Evolutionary conservation across 768 basidiomycete genomes (phyloP).

Genomic region (Pisolithus tinctorius): DNA sequence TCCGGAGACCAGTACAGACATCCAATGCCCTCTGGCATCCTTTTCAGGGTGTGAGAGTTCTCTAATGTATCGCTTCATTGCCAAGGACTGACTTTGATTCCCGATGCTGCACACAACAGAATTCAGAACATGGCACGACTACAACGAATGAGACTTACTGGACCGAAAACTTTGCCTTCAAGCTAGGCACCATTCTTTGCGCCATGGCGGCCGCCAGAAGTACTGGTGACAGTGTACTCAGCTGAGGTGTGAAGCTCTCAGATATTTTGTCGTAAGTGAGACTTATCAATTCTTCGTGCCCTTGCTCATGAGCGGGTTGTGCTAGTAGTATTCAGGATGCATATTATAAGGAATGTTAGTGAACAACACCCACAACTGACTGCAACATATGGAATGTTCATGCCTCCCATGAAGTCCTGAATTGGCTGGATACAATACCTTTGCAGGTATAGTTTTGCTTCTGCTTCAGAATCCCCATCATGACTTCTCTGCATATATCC

Average conservation of each 20-base stretch:
- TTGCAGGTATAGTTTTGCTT: background rate
- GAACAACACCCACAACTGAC: background rate
- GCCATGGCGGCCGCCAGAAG: background rate
- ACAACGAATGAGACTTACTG: background rate
- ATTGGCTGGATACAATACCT: background rate
- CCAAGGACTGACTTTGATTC: constrained; percentile 1
- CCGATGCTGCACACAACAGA: background rate
- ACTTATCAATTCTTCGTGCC: background rate
- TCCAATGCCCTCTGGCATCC: constrained; percentile 14
- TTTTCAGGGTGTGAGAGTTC: background rate
- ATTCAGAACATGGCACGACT: background rate
- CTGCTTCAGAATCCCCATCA: background rate
- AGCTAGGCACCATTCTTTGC: background rate
- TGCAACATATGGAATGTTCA: background rate
- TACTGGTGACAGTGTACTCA: background rate
- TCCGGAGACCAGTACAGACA: constrained; percentile 6
- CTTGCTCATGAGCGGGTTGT: background rate
- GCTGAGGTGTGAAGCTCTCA: background rate
- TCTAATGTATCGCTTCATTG: background rate
- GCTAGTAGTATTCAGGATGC: background rate
- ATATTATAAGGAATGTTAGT: background rate
- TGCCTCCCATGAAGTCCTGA: background rate
- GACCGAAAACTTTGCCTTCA: constrained; percentile 1
- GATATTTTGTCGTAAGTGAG: background rate
- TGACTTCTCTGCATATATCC: background rate